Conservation (phyloP, 768 basidiomycete genomes). For the Termitomyces heimii region DNA sequence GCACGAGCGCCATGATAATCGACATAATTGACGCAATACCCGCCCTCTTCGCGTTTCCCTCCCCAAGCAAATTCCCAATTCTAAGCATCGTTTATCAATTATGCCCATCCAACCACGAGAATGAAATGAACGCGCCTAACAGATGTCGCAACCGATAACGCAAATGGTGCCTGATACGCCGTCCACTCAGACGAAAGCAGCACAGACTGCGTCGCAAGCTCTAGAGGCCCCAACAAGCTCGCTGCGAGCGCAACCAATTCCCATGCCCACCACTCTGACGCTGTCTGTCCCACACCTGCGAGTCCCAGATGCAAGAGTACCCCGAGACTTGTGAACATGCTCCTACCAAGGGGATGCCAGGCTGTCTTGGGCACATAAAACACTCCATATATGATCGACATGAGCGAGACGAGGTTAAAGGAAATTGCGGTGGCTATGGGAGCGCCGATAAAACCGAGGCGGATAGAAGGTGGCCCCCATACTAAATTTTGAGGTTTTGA, state of each 20-base stretch:
- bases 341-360: constrained; percentile 70
- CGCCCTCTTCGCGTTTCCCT: constrained; percentile 69
- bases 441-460: constrained; percentile 88
- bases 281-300: constrained; percentile 81
- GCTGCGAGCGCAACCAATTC: constrained; percentile 67
- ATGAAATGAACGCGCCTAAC: constrained; percentile 52
- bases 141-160: constrained; percentile 76
- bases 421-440: constrained; percentile 86
- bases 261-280: constrained; percentile 98
- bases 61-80: constrained; percentile 86
- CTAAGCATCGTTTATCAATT: constrained; percentile 25
- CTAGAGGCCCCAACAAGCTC: constrained; percentile 63
- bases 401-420: constrained; percentile 72
- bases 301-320: constrained; percentile 71
- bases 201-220: constrained; percentile 86
- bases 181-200: constrained; percentile 70
- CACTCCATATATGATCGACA: constrained; percentile 60
- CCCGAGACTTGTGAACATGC: constrained; percentile 63
- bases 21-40: constrained; percentile 59
- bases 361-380: constrained; percentile 63
- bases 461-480: constrained; percentile 76
- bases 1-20: constrained; percentile 55
- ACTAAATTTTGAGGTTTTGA: constrained; percentile 31
- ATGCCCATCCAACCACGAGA: neutral
- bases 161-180: constrained; percentile 80